Percentiles rank a stretch among this genome's conserved stretches.
Conservation (phyloP, 2,329 filamentous ascomycete genomes). For the Colletotrichum camelliae region DNA sequence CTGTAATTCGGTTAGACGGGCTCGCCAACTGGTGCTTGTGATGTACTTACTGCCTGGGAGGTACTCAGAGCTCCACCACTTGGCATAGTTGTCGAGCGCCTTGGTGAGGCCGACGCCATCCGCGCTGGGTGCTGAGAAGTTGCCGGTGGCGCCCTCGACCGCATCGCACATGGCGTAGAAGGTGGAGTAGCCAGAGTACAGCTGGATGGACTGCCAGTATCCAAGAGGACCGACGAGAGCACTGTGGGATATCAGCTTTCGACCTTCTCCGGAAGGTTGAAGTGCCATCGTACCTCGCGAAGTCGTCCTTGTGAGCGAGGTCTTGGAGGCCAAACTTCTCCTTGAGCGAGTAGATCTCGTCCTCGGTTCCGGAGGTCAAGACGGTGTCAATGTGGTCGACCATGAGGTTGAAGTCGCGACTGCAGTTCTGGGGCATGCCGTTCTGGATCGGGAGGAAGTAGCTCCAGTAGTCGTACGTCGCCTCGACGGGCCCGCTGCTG, state of each 20-base stretch:
- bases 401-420: slow-evolving; percentile 54
- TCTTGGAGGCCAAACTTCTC: slow-evolving; percentile 54
- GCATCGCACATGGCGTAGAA: slow-evolving; percentile 42
- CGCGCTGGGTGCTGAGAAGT: slow-evolving; percentile 29
- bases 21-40: background rate
- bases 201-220: slow-evolving; percentile 41
- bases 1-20: slow-evolving; percentile 27
- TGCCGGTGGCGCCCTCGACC: slow-evolving; percentile 25
- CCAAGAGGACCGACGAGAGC: slow-evolving; percentile 30
- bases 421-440: slow-evolving; percentile 65
- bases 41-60: slow-evolving; percentile 52
- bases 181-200: slow-evolving; percentile 36
- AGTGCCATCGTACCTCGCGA: slow-evolving; percentile 36
- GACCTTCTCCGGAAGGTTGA: background rate
- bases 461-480: slow-evolving; percentile 62
- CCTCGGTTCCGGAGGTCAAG: slow-evolving; percentile 43
- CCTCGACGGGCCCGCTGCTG: slow-evolving; percentile 60
- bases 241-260: background rate
- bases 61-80: slow-evolving; percentile 52
- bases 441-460: slow-evolving; percentile 63
- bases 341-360: slow-evolving; percentile 51
- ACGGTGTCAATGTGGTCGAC: slow-evolving; percentile 60
- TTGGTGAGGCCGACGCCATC: slow-evolving; percentile 58
- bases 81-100: slow-evolving; percentile 58
- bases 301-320: slow-evolving; percentile 55